phyloP scores from a whole-genome alignment of 2,329 filamentous ascomycete species.

The Arthrobotrys iridis region DNA sequence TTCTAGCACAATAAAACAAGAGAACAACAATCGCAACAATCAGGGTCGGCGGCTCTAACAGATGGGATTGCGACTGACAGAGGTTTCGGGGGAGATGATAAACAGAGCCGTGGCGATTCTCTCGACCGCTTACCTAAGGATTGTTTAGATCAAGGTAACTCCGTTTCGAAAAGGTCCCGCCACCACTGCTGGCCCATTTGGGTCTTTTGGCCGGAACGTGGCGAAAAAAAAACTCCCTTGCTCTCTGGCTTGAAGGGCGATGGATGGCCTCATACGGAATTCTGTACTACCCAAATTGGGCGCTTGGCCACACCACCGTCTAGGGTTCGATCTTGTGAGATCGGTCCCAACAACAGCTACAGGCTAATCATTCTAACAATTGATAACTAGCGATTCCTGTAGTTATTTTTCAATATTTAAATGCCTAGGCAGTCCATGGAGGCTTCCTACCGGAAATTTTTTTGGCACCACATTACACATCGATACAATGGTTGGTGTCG shows the following conservation, averaged over 20 bases:
- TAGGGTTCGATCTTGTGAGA: constrained; percentile 1
- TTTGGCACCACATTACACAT: not conserved
- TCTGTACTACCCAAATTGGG: constrained; percentile 26
- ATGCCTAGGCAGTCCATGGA: not conserved
- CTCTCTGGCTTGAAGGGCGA: not conserved
- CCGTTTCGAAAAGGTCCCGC: constrained; percentile 51
- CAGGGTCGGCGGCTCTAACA: constrained; percentile 6
- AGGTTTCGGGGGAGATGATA: constrained; percentile 49
- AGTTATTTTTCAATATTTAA: no score
- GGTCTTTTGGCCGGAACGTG: constrained; percentile 36
- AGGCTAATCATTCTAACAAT: not conserved
- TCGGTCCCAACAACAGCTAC: no score
- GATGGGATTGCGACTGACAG: constrained; percentile 25
- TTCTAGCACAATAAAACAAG: constrained; percentile 40
- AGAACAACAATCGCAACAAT: constrained; percentile 18
- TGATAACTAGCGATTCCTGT: not conserved
- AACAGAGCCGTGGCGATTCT: constrained; percentile 32
- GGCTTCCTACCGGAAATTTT: not conserved
- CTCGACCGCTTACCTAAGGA: constrained; percentile 30
- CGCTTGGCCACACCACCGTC: constrained; percentile 17
- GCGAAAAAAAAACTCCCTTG: constrained; percentile 48
- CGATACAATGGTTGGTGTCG: not conserved
- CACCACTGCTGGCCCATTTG: constrained; percentile 34
- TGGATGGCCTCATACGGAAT: constrained; percentile 29
- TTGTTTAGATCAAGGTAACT: constrained; percentile 44